Evolutionary conservation across 2,329 filamentous ascomycete species (phyloP), one percentile per base, ranked within the genome.

Genomic region (Fusarium compactum): DNA sequence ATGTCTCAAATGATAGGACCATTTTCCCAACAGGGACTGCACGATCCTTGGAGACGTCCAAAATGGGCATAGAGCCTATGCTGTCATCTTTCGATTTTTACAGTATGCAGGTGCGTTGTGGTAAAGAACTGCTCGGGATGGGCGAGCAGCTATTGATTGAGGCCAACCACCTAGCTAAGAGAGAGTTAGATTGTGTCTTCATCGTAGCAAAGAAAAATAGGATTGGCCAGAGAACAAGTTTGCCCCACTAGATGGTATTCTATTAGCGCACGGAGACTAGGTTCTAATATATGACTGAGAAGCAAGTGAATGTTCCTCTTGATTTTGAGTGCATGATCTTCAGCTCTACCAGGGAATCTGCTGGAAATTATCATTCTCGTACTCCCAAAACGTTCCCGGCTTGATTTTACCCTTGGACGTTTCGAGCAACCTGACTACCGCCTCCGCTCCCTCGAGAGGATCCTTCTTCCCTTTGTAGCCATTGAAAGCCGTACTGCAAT

Each of bases 401-500:
- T 51, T 30, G 8, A 50, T 18, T 2, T 43, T n/a, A 1, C 18
- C 55, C 5, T 38, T 30, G 8, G 2, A 2, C 1, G 55, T 6
- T 20, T 66, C 44, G 5, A 66, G 44, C 2, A 66, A 20, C 18
- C 25, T 66, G 3, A 66, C 11, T 2, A 66, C 47, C 11, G n/a
- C 34, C 25, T 66, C 44, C 1, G 63, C 55, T 1, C 63, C 62
- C 10, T 51, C 62, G 0, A 61, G 4, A 8, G 63, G 63, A 32
- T 43, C 38, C 0, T 66, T 66, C 11, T 9, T 54, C 0, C 62
- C 63, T 12, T 0, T 66, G 10, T 46, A 66, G 0, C 62, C 62
- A 12, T 66, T 66, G 5, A 66, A 66, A 3, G 54, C 48, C 1
- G 63, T 66, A 24, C 60, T 65, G 4, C 63, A 66, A 12, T 66